Conservation (phyloP, 2,329 filamentous ascomycete species). For the Grosmannia penicillata region DNA sequence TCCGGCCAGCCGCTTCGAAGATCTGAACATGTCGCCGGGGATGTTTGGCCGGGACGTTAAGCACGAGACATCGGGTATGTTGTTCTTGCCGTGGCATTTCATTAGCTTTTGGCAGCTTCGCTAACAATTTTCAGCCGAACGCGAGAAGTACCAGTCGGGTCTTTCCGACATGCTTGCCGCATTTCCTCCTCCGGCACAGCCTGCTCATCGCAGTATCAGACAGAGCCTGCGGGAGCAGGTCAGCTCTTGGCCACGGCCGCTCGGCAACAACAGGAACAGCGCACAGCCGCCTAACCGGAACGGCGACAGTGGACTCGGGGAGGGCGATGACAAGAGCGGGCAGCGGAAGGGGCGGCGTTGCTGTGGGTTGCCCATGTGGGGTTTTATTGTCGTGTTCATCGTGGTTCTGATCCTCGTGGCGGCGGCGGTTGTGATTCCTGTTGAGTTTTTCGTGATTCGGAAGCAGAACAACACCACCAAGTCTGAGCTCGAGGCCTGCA, state of each 20-base stretch:
- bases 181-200: constrained; percentile 46
- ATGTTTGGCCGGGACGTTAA: constrained; percentile 19
- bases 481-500: constrained; percentile 36
- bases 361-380: constrained; percentile 74
- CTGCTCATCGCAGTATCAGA: constrained; percentile 23
- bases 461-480: constrained; percentile 24
- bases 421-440: constrained; percentile 68
- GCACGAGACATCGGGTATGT: constrained; percentile 22
- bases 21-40: constrained; percentile 34
- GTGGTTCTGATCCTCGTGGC: constrained; percentile 58
- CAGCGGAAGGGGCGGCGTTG: constrained; percentile 40
- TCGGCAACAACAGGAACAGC: constrained; percentile 10
- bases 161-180: constrained; percentile 52
- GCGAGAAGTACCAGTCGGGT: constrained; percentile 34
- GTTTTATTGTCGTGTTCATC: constrained; percentile 51
- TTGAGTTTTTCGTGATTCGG: constrained; percentile 48
- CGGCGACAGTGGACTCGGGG: constrained; percentile 6
- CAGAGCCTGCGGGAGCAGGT: constrained; percentile 33
- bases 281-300: constrained; percentile 6
- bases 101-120: not conserved
- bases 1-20: constrained; percentile 43
- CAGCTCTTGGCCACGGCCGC: constrained; percentile 35
- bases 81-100: not conserved
- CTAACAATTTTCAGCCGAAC: constrained; percentile 14
- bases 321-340: constrained; percentile 9